phyloP scores from a whole-genome alignment of 805 yeast species.

The Ogataea ganodermae region DNA sequence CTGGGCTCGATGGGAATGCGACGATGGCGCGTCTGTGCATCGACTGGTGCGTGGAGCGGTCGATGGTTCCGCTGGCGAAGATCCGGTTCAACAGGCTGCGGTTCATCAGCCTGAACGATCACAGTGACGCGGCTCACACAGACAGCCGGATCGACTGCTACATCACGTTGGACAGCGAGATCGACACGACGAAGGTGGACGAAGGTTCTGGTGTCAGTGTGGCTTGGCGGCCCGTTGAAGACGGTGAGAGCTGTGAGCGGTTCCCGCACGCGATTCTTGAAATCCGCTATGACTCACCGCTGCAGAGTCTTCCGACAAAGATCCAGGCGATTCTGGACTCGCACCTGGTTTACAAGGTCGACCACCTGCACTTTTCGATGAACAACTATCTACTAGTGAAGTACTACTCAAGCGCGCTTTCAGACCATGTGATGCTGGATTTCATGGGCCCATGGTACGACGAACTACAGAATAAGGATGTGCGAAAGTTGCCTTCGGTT shows the following conservation, averaged over 20 bases:
- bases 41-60: constrained; percentile 35
- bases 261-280: constrained; percentile 56
- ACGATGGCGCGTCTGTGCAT: constrained; percentile 35
- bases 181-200: constrained; percentile 18
- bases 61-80: constrained; percentile 32
- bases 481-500: constrained; percentile 46
- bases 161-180: constrained; percentile 34
- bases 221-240: constrained; percentile 14
- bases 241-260: constrained; percentile 7
- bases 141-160: constrained; percentile 30
- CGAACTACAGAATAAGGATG: constrained; percentile 34
- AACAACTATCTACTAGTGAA: constrained; percentile 34
- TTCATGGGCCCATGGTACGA: constrained; percentile 38
- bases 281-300: constrained; percentile 44
- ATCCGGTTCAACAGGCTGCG: constrained; percentile 28
- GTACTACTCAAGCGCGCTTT: constrained; percentile 22
- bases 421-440: constrained; percentile 28
- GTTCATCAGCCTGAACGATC: constrained; percentile 24
- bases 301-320: constrained; percentile 37
- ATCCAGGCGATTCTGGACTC: constrained; percentile 44
- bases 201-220: constrained; percentile 5
- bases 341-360: constrained; percentile 50
- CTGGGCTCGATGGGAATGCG: constrained; percentile 30
- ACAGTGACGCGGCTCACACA: neutral
- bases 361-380: constrained; percentile 36